These are phyloP conservation scores for Urochloa ruziziensis DNA, from an alignment of 176 grass and related monocot genomes.

Conservation along the genomic window DNA sequence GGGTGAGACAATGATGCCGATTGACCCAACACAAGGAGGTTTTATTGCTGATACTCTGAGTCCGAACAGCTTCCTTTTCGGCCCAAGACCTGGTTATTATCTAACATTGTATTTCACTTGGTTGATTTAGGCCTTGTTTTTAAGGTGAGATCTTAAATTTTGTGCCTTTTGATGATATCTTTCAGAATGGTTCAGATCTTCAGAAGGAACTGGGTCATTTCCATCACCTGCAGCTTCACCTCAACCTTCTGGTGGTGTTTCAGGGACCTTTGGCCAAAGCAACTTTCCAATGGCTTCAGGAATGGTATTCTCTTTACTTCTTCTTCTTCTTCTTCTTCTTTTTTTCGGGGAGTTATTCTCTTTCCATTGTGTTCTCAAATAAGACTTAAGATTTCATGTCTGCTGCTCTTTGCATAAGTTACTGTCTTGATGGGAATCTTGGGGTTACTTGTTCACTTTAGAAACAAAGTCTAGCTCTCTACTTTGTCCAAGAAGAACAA, in stretches of 20 bases:
- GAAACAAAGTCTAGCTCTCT: not conserved
- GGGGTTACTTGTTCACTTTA: not conserved
- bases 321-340: too few species aligned
- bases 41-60: constrained; percentile 64
- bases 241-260: constrained; percentile 52
- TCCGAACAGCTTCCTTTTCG: constrained; percentile 67
- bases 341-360: too few species aligned
- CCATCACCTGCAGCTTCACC: constrained; percentile 70
- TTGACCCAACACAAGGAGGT: constrained; percentile 68
- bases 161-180: constrained; percentile 28
- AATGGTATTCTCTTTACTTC: constrained; percentile 58
- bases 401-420: not conserved
- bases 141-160: constrained; percentile 23
- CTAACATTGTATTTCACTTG: constrained; percentile 45
- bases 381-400: not conserved
- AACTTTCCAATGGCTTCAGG: constrained; percentile 57
- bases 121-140: not conserved
- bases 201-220: constrained; percentile 65
- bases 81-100: constrained; percentile 70
- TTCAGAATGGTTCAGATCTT: constrained; percentile 85
- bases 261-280: constrained; percentile 63
- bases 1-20: constrained; percentile 60
- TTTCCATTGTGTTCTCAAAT: constrained; percentile 25
- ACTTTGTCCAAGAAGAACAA: constrained; percentile 3
- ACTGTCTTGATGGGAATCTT: not conserved